These are phyloP conservation scores for Patellaria atrata DNA, from an alignment of 495 filamentous ascomycete species.

Conservation along the genomic window DNA sequence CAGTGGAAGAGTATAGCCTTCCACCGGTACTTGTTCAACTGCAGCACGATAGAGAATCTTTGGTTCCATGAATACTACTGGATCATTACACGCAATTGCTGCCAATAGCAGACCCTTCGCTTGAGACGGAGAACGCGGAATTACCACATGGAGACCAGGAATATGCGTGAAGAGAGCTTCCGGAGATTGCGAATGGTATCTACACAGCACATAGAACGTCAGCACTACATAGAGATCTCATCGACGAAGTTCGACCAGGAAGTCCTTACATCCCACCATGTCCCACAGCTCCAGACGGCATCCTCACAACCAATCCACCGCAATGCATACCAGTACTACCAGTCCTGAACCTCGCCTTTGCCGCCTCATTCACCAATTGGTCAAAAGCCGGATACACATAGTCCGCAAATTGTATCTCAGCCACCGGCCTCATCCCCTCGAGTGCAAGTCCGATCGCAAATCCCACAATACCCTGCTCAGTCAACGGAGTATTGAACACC, in stretches of 20 bases:
- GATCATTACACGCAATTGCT: slow-evolving; percentile 69
- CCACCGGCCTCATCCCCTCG: slow-evolving; percentile 84
- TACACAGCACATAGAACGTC: slow-evolving; percentile 18
- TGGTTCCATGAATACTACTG: slow-evolving; percentile 92
- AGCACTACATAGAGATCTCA: not conserved
- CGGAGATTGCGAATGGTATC: slow-evolving; percentile 87
- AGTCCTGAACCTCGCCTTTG: slow-evolving; percentile 82
- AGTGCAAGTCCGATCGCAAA: slow-evolving; percentile 84
- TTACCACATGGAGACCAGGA: slow-evolving; percentile 77
- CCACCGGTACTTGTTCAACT: slow-evolving; percentile 83
- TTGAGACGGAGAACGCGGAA: slow-evolving; percentile 80
- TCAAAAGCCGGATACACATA: slow-evolving; percentile 96
- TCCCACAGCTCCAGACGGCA: slow-evolving; percentile 92
- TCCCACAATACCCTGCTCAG: slow-evolving; percentile 87
- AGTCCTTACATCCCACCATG: slow-evolving; percentile 68
- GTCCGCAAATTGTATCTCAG: slow-evolving; percentile 97
- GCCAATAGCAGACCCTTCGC: slow-evolving; percentile 79
- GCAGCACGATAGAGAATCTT: slow-evolving; percentile 92
- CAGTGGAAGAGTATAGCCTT: slow-evolving; percentile 68
- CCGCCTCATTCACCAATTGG: slow-evolving; percentile 93
- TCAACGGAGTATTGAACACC: slow-evolving; percentile 93
- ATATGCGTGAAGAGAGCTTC: slow-evolving; percentile 87
- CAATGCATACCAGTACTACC: slow-evolving; percentile 41
- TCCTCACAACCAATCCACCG: slow-evolving; percentile 64
- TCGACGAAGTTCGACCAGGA: not conserved